Evolutionary conservation across 305 asterid species (phyloP).

Genomic region (Fraxinus xanthoxyloides): DNA sequence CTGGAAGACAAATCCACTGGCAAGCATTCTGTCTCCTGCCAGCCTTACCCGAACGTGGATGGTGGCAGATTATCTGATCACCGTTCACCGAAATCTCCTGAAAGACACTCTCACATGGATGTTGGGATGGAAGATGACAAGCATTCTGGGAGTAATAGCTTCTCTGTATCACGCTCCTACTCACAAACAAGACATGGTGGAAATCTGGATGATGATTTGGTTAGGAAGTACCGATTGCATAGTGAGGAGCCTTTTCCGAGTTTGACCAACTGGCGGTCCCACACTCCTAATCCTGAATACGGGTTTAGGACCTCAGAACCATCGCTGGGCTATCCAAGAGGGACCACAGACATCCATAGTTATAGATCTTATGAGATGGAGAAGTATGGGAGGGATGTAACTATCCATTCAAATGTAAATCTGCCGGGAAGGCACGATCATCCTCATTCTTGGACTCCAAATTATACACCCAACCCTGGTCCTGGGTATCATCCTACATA

Average conservation of each 20-base stretch:
- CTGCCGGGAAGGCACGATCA: constrained; percentile 23
- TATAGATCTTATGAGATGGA: constrained; percentile 24
- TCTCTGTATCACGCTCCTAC: constrained; percentile 27
- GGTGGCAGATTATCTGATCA: constrained; percentile 15
- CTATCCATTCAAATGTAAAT: constrained; percentile 24
- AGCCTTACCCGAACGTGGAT: constrained; percentile 17
- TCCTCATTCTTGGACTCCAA: constrained; percentile 31
- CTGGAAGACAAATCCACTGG: constrained; percentile 13
- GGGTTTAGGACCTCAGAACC: constrained; percentile 30
- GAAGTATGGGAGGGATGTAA: constrained; percentile 26
- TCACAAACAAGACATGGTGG: constrained; percentile 25
- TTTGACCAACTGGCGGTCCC: not conserved
- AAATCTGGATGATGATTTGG: constrained; percentile 22
- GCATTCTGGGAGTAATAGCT: constrained; percentile 19
- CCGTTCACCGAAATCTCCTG: constrained; percentile 21
- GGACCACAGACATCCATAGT: constrained; percentile 15
- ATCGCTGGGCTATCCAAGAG: constrained; percentile 28
- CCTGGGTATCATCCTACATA: constrained; percentile 21
- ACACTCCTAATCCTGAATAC: constrained; percentile 28
- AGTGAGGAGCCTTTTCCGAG: not conserved
- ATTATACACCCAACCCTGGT: constrained; percentile 14
- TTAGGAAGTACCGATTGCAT: constrained; percentile 25
- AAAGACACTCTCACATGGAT: constrained; percentile 21
- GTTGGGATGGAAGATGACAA: constrained; percentile 30
- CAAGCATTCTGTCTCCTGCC: constrained; percentile 21